Evolutionary conservation across 2,329 filamentous ascomycete species (phyloP).

Genomic region (Pseudopithomyces maydicus): DNA sequence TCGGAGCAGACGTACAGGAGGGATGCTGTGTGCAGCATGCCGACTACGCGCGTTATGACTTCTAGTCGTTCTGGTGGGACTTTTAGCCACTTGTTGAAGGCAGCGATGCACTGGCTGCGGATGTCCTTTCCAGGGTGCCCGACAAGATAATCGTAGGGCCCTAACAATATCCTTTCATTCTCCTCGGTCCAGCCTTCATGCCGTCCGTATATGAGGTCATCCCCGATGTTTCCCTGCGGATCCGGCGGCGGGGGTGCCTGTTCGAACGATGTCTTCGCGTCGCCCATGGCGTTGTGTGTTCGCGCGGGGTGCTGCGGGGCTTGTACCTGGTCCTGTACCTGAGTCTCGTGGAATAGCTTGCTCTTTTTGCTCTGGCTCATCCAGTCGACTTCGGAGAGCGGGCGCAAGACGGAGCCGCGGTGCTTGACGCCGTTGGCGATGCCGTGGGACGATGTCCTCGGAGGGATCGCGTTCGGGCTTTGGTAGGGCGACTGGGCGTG

Average conservation of each 20-base stretch:
- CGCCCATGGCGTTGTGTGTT: slow-evolving; percentile 5
- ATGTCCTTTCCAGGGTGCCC: slow-evolving; percentile 85
- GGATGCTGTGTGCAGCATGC: slow-evolving; percentile 85
- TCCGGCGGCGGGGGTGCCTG: slow-evolving; percentile 33
- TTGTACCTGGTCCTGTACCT: background rate
- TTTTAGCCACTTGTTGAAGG: slow-evolving; percentile 80
- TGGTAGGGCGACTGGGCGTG: slow-evolving; percentile 20
- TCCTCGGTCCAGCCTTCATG: slow-evolving; percentile 66
- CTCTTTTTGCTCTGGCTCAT: slow-evolving; percentile 46
- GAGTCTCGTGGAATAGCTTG: slow-evolving; percentile 33
- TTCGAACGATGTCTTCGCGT: slow-evolving; percentile 14
- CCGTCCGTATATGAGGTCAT: slow-evolving; percentile 49
- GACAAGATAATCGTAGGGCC: slow-evolving; percentile 80
- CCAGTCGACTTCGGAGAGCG: slow-evolving; percentile 47
- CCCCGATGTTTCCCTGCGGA: slow-evolving; percentile 35
- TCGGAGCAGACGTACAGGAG: slow-evolving; percentile 57
- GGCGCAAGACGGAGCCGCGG: slow-evolving; percentile 39
- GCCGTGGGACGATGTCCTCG: slow-evolving; percentile 45
- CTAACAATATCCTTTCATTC: slow-evolving; percentile 78
- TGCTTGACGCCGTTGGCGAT: slow-evolving; percentile 34
- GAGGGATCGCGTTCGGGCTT: slow-evolving; percentile 47
- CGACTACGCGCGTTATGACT: slow-evolving; percentile 78
- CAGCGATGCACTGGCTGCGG: slow-evolving; percentile 75
- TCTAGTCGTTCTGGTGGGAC: slow-evolving; percentile 72
- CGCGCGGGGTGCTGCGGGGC: slow-evolving; percentile 17